Base-by-base conservation (phyloP, 371 early-diverging fungal species). In the Zopfochytrium polystomum region DNA sequence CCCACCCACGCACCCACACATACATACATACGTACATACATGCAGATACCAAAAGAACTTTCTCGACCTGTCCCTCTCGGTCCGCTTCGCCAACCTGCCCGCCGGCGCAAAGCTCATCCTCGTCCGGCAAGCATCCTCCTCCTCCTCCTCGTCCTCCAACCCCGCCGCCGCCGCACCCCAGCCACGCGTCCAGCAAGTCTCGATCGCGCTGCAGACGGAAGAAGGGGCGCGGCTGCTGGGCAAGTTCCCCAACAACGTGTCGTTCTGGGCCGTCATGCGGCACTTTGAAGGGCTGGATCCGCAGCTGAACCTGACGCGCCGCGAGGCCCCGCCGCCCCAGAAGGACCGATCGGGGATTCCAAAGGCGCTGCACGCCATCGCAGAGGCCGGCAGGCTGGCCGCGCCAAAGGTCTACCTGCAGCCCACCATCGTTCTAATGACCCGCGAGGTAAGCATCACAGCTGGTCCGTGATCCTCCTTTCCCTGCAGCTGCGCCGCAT, bases 41-140 rank as follows among this genome's bases (percentile, higher is more conserved):
- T 7, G 30, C 9, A 74, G 67, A 42, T 62, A 72, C 50, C 62
- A 72, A 13, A 63, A 64, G 57, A 67, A 64, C 23, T 48, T 45
- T 13, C 70, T 86, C 26, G 80, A 85, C 57, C 67, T 80, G 33
- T 76, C 86, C 9, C 68, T 81, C 9, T 70, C 78, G 0, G 70
- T 86, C 1, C 78, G 86, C 9, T 78, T 86, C 59, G 83, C 85
- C 23, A 83, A 82, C 55, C 60, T 86, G 23, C 77, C 85, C 1
- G 65, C 76, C 23, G 83, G 83, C 20, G 86, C 83, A 31, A 83
- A 73, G 51, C 70, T 86, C 18, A 72, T 70, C 27, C 64, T 86
- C 29, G 73, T 81, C 43, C 29, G 55, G 49, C 4, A 18, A 13
- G 32, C 47, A 20, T 23, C 54, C 29, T 2, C 55, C 3, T 11